Evolutionary conservation across 257 asterid genomes (phyloP).

Genomic region (Penstemon davidsonii): DNA sequence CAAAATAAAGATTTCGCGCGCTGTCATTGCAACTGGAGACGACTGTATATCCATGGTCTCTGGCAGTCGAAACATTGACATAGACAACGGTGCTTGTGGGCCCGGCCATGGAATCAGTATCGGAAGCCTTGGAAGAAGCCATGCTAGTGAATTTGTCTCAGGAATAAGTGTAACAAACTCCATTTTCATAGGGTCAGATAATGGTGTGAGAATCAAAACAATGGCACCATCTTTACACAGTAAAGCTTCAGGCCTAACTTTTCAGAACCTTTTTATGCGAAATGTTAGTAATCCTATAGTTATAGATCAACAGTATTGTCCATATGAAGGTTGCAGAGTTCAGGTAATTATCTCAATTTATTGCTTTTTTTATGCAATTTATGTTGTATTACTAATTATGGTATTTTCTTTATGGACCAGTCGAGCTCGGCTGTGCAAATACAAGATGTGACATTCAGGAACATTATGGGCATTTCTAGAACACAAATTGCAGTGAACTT

Average conservation of each 20-base stretch:
- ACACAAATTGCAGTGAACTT: slow-evolving; percentile 47
- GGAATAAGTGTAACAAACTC: slow-evolving; percentile 42
- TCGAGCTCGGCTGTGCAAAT: slow-evolving; percentile 48
- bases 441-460: slow-evolving; percentile 50
- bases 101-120: slow-evolving; percentile 84
- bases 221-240: slow-evolving; percentile 48
- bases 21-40: slow-evolving; percentile 61
- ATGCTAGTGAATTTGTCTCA: slow-evolving; percentile 35
- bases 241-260: slow-evolving; percentile 42
- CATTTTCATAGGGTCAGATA: slow-evolving; percentile 47
- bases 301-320: slow-evolving; percentile 72
- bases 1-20: slow-evolving; percentile 32
- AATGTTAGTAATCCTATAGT: slow-evolving; percentile 55
- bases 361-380: not conserved
- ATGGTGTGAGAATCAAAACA: slow-evolving; percentile 75
- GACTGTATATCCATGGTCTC: slow-evolving; percentile 69
- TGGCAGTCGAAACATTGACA: slow-evolving; percentile 49
- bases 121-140: slow-evolving; percentile 58
- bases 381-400: too few species aligned
- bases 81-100: slow-evolving; percentile 48
- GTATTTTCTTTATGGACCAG: not conserved
- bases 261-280: slow-evolving; percentile 47
- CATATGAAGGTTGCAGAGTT: slow-evolving; percentile 32
- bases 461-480: slow-evolving; percentile 58
- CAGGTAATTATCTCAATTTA: slow-evolving; percentile 26